These are phyloP conservation scores for Cardamine occulta DNA, from an alignment of 345 rosid genomes.

Conservation along the genomic window DNA sequence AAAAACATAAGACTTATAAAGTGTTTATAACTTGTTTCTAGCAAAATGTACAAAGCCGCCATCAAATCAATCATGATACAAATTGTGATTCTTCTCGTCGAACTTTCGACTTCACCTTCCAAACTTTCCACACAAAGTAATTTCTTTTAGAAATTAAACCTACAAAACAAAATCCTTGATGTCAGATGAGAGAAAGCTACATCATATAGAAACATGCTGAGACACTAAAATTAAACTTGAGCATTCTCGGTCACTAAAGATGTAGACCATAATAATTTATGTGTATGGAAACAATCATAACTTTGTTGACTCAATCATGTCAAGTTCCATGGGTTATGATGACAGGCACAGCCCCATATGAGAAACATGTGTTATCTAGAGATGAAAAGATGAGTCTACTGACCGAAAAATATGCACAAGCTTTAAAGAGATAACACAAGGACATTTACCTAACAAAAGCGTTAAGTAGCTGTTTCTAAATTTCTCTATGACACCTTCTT, in stretches of 20 bases:
- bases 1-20: neutral
- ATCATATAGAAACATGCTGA: neutral
- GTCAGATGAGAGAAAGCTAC: neutral
- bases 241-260: neutral
- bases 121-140: neutral
- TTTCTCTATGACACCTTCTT: constrained; percentile 46
- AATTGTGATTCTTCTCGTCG: neutral
- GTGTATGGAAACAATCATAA: neutral
- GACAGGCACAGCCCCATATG: neutral
- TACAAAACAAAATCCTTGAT: constrained; percentile 10
- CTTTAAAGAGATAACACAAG: constrained; percentile 2
- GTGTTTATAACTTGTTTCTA: neutral
- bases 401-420: neutral
- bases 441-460: constrained; percentile 51
- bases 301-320: neutral
- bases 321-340: neutral
- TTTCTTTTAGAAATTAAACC: constrained; percentile 17
- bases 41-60: constrained; percentile 21
- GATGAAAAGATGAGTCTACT: constrained; percentile 11
- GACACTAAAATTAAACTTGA: neutral
- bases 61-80: constrained; percentile 14
- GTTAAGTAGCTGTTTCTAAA: constrained; percentile 47
- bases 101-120: neutral
- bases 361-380: neutral
- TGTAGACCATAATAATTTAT: neutral